Base-by-base conservation (phyloP, 1,284 basidiomycete species). In the Apiotrichum domesticum region DNA sequence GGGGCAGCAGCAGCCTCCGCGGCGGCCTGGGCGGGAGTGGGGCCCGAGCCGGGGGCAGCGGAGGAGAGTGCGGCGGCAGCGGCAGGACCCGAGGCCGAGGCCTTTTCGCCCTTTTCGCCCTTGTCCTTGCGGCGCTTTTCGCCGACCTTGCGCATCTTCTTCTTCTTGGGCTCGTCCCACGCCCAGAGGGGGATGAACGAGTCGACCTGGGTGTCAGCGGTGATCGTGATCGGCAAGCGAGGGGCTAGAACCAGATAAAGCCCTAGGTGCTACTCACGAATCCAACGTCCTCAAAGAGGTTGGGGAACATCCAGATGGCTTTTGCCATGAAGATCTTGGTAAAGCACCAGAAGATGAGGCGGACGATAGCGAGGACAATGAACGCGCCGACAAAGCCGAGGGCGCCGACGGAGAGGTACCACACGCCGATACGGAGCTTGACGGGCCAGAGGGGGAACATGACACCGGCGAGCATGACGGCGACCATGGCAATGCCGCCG, bases 381-480 rank as follows among this genome's bases (percentile, higher is more conserved):
- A 98, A 95, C 60, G 91, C 78, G 35, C 85, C 94, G 59, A 98
- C 85, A 63, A 98, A 81, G 33, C 90, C 90, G 34, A 99, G 81
- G 68, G 93, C 87, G 40, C 79, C 89, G 57, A 98, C 86, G 63
- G 86, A 89, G 63, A 98, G 80, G 76, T 98, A 98, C 88, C 90
- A 98, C 52, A 96, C 95, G 42, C 95, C 95, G 44, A 95, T 80
- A n/a, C 95, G 82, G 82, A 98, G 85, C 66, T 85, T 85, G 46
- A 87, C 84, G 2, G 95, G 95, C 95, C 96, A 98, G 13, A 98
- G 83, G 1, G 95, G 95, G 84, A 98, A 99, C 92, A 99, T 97
- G 72, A 98, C 95, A 2, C 90, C 94, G 1, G 89, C 94, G 46
- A 99, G 85, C 81, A 98, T 92, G 69, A 97, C 80, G 35, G 82